Base-by-base conservation (phyloP, 495 filamentous ascomycete species). In the Penicillium maclennaniae region DNA sequence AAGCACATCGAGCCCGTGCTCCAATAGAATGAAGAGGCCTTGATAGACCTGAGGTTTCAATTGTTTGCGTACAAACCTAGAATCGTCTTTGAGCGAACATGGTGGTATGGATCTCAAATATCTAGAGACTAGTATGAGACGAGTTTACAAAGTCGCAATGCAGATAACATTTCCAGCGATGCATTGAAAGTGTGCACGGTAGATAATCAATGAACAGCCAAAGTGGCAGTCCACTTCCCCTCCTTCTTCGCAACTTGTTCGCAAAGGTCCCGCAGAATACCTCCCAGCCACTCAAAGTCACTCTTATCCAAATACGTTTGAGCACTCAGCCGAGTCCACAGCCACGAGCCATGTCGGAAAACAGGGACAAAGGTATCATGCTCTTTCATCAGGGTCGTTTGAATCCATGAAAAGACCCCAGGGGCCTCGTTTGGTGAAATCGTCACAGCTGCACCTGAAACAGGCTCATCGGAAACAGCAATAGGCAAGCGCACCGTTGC, bases 401-500 rank as follows among this genome's bases (percentile, higher is more conserved):
- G 67, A 53, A 92, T 78, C 81, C 82, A 93, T 6, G 74, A 50
- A 39, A 60, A 67, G 0, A 83, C 76, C 4, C 21, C 56, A 0
- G 55, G 39, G 3, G 66, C 69, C 3, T 79, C 64, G 8, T 66
- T 66, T 7, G 56, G 16, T 3, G 61, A 61, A 2, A 82, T 59
- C 6, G 53, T 70, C 15, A 56, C 60, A 34, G 56, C 46, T 38
- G 51, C 54, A 15, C 61, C 46, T 6, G 39, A 1, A 0, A 27
- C 60, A 0, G 36, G 23, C 21, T 43, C 43, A 47, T 54, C 46
- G 44, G 68, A 49, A 20, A 79, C 58, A 4, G 55, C 56, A 20
- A 96, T 55, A 8, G 92, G 92, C 54, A 96, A 69, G n/a, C 79
- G 74, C 0, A 96, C 80, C 50, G 90, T 95, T 4, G 79, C 73